These are phyloP conservation scores for Geotrichum klebahnii DNA, from an alignment of 1,139 yeast species.

Conservation along the genomic window DNA sequence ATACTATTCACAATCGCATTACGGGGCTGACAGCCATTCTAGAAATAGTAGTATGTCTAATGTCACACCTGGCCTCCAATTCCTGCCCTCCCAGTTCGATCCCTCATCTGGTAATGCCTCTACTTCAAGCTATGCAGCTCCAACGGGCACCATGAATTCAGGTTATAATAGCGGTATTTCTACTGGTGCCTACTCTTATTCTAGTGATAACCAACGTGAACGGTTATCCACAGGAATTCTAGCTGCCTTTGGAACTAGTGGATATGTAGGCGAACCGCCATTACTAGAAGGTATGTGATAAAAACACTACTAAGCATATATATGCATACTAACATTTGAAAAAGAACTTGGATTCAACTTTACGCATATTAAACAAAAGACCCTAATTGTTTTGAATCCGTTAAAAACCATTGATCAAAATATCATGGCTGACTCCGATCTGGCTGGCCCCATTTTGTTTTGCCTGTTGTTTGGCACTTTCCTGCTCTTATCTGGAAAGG, in stretches of 20 bases:
- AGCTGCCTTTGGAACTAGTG: constrained; percentile 90
- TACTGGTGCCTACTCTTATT: constrained; percentile 8
- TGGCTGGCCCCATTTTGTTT: constrained; percentile 92
- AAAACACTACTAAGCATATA: no score
- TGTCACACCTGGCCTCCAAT: constrained; percentile 23
- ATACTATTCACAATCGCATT: constrained; percentile 16
- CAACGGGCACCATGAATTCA: constrained; percentile 10
- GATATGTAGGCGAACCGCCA: constrained; percentile 93
- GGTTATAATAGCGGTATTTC: constrained; percentile 7
- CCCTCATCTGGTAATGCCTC: constrained; percentile 11
- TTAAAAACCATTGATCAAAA: constrained; percentile 61
- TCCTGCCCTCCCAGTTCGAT: constrained; percentile 29
- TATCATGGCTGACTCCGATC: constrained; percentile 83
- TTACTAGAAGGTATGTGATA: no score
- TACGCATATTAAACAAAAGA: constrained; percentile 77
- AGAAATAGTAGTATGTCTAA: background rate
- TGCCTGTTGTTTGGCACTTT: constrained; percentile 85
- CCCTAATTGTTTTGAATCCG: constrained; percentile 82
- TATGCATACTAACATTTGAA: no score
- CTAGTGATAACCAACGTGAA: constrained; percentile 39
- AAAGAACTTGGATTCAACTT: constrained; percentile 92
- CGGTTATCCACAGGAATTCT: constrained; percentile 69
- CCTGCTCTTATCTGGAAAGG: constrained; percentile 79
- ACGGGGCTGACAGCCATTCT: background rate
- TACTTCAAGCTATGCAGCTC: constrained; percentile 14